Evolutionary conservation across 306 rosid species (phyloP), one percentile per base, ranked within the genome.

Genomic region (Nissolia schottii): DNA sequence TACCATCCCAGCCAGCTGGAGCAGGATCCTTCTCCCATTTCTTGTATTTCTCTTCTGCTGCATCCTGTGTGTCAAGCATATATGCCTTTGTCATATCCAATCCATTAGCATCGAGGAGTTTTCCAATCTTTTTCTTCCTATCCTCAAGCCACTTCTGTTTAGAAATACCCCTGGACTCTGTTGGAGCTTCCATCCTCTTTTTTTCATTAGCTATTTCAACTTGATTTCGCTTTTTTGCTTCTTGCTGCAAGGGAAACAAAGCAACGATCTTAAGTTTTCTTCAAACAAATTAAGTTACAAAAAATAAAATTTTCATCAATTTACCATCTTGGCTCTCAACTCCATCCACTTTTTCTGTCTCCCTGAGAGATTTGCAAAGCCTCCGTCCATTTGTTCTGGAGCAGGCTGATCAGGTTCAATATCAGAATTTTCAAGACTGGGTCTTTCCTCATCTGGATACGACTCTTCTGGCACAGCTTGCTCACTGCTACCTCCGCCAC

Each of bases 21-120:
- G 99, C 97, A 58, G 97, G 97, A 81, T 89, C 96, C 83, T 91
- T 94, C 68, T 91, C 97, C 99, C 99, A 94, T 82, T 91, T 94
- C 88, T 94, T 91, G 84, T 94, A 94, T 70, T 94, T 94, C 54
- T 16, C 40, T 75, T 89, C 89, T 59, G 97, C 99, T 65, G 85
- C 81, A 79, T 91, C 97, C 83, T 94, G 89, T 24, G 99, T 91
- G 74, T 94, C 99, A 57, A 94, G 91, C 99, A 94, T 94, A 81
- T 79, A 89, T 5, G 99, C 87, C 7, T 75, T 89, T 72, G 83
- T 70, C 99, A 94, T 75, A 61, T 91, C 99, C 90, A 94, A 78
- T 22, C 96, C 96, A 82, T 94, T 94, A 46, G 97, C 97, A 87
- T 94, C 97, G 5, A 91, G 72, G 81, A 94, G 97, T 70, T 91